Percentiles rank a stretch among this genome's conserved stretches.
These are phyloP conservation scores for Aureobasidium sp. DNA, from an alignment of 2,329 filamentous ascomycete genomes.

Conservation along the genomic window DNA sequence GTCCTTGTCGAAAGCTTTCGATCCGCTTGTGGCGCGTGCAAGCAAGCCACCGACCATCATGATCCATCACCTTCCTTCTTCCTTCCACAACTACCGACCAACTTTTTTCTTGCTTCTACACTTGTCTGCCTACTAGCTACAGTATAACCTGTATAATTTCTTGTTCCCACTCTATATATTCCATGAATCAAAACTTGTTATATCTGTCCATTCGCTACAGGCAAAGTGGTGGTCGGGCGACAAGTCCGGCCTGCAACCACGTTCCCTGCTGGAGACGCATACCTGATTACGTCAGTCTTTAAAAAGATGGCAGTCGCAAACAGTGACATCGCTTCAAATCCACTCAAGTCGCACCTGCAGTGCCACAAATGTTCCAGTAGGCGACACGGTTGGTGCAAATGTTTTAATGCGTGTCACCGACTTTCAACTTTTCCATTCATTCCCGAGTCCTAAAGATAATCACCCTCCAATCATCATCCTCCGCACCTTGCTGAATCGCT, in stretches of 20 bases:
- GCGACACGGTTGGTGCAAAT: not conserved
- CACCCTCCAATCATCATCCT: not conserved
- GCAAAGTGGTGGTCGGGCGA: not conserved
- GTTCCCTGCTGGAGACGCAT: not conserved
- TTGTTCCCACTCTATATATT: no score
- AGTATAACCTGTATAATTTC: not conserved
- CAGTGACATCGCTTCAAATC: not conserved
- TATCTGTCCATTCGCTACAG: not conserved
- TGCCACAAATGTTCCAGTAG: not conserved
- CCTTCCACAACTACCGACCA: not conserved
- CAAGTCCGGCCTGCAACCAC: not conserved
- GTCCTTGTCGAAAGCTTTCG: not conserved
- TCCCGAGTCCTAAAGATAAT: not conserved
- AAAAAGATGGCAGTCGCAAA: slow-evolving; percentile 5
- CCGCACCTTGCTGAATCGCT: not conserved
- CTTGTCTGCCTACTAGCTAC: not conserved
- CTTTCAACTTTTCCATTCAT: not conserved
- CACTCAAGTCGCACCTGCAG: not conserved
- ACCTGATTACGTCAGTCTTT: not conserved
- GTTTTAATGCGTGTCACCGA: not conserved
- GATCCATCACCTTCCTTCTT: not conserved
- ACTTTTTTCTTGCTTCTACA: not conserved
- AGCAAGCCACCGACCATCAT: not conserved
- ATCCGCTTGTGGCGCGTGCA: not conserved
- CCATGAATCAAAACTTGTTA: not conserved